Evolutionary conservation across 1,139 yeast species (phyloP), one percentile per base, ranked within the genome.

Genomic region (Nakaseomyces glabratus): DNA sequence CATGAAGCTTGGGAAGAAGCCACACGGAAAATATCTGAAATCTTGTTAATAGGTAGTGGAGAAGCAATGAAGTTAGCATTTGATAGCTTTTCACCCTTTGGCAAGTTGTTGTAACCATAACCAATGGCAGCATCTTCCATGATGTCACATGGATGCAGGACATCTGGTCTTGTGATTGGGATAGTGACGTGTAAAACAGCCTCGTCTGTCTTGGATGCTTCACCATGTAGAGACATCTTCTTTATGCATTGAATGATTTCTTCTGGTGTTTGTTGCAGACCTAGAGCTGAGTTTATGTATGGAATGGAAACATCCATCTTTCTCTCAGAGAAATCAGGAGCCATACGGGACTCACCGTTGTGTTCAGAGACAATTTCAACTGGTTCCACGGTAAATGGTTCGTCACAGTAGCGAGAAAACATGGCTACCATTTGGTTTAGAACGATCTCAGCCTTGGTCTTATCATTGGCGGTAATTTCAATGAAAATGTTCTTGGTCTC

Each of bases 61-160:
- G 82, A 69, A 12, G 95, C 95, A 39, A 62, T 63, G 45, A 84
- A 80, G 39, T 86, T 74, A 34, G 88, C 76, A 31, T 82, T 80
- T 39, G 88, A 70, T 47, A 76, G 67, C 41, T 94, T 93, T 58
- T 81, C 81, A 37, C 94, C 78, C 62, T 79, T 84, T 44, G 71
- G 71, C 55, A 93, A 71, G 59, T 84, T 85, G 63, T 88, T 82
- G 69, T 80, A 93, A 40, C 98, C 99, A 58, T 86, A 93, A 22
- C 86, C 94, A 57, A 93, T 81, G 35, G 96, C 98, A 32, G 88
- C 95, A 61, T 93, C 99, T 63, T 93, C 99, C 95, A 93, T 82
- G 48, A 93, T 81, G 62, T 93, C 99, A 69, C 98, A 90, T 61
- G 86, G 95, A 62, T 93, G 99, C 54, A 93, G 71, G 44, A 93